These are phyloP conservation scores for Solanum clarkiae DNA, from an alignment of 257 asterid genomes.

Conservation along the genomic window DNA sequence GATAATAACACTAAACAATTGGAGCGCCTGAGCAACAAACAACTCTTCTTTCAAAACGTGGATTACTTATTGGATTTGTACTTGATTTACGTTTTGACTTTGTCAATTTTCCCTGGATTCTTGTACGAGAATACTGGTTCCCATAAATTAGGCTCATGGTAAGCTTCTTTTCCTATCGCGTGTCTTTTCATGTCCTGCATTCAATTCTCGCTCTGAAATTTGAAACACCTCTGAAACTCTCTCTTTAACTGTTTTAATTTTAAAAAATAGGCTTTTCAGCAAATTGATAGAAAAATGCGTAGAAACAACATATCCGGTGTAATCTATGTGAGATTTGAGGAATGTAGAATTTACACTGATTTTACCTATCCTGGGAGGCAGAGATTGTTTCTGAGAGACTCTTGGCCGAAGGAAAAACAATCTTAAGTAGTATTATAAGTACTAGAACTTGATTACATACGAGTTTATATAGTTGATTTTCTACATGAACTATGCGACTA, in stretches of 20 bases:
- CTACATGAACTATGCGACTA: background rate
- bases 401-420: background rate
- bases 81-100: slow-evolving; percentile 42
- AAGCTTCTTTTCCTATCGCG: slow-evolving; percentile 1
- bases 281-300: background rate
- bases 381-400: no score
- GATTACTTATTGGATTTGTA: slow-evolving; percentile 56
- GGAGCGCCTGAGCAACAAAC: slow-evolving; percentile 43
- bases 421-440: background rate
- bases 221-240: background rate
- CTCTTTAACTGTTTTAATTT: background rate
- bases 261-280: background rate
- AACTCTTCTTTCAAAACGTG: slow-evolving; percentile 34
- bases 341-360: no score
- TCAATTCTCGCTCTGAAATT: background rate
- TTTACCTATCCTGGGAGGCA: no score
- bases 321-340: no score
- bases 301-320: background rate
- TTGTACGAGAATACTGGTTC: slow-evolving; percentile 57
- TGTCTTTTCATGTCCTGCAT: background rate
- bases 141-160: slow-evolving; percentile 73
- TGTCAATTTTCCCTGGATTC: background rate
- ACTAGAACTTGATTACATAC: background rate
- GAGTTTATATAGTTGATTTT: background rate
- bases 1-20: slow-evolving; percentile 4